phyloP scores from a whole-genome alignment of 2,329 filamentous ascomycete species.

The Pyricularia grisea region DNA sequence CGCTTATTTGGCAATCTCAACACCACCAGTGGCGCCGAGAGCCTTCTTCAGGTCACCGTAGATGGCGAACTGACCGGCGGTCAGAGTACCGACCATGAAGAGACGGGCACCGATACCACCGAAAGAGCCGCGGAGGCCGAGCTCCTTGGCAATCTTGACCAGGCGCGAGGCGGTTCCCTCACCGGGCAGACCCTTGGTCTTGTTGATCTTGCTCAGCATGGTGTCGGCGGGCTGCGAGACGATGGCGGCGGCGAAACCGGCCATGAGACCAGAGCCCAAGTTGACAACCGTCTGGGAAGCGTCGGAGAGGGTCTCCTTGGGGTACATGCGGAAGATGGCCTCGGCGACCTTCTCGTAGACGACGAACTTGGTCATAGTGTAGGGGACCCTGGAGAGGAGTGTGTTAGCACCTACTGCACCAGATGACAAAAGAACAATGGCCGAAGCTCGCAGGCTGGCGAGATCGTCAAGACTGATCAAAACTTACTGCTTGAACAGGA shows the following conservation, averaged over 20 bases:
- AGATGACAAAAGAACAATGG: no score
- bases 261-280: conserved; percentile 27
- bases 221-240: conserved; percentile 79
- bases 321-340: conserved; percentile 50
- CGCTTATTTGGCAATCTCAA: conserved; percentile 52
- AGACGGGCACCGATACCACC: conserved; percentile 64
- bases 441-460: no score
- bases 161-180: conserved; percentile 67
- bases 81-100: conserved; percentile 51
- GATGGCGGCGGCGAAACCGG: conserved; percentile 72
- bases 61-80: conserved; percentile 72
- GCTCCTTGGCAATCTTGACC: conserved; percentile 73
- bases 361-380: conserved; percentile 85
- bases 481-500: conserved; percentile 65
- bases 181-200: conserved; percentile 71
- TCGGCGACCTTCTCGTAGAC: conserved; percentile 77
- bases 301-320: conserved; percentile 57
- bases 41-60: conserved; percentile 65
- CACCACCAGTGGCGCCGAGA: conserved; percentile 64
- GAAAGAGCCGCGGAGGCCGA: conserved; percentile 45
- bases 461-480: not conserved
- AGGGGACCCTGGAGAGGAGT: conserved; percentile 58
- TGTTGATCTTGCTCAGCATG: conserved; percentile 86
- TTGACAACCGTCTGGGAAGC: conserved; percentile 64
- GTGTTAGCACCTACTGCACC: conserved; percentile 8